Evolutionary conservation across 2,329 filamentous ascomycete genomes (phyloP), one percentile per base, ranked within the genome.

Genomic region (Microascus cirrosus): DNA sequence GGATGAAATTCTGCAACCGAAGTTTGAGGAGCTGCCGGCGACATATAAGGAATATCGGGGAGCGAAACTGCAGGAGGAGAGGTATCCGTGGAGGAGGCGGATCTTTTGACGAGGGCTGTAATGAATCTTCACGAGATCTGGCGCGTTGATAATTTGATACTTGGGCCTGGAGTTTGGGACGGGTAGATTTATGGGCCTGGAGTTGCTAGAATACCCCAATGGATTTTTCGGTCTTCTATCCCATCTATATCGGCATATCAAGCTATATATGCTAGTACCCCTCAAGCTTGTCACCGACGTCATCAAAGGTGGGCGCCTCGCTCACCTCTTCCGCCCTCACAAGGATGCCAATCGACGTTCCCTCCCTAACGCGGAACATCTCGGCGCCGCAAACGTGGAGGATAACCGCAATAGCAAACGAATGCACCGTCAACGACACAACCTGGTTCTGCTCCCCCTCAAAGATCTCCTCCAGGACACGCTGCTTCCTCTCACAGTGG

Each of bases 281-380:
- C 42, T 53, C 51, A n/a, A 58, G 51, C 51, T 28, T 58, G 13
- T 58, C 57, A 1, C 52, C 61, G 25, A 56, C 56, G 2, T 42
- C 56, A 15, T 57, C 59, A 1, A 45, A 53, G 11, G 45, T 50
- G 15, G 60, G 60, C 34, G 57, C 55, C 45, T 57, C 57, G 12
- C 53, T 56, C 39, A 61, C 60, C 53, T 59, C 35, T 18, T 55
- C 51, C 15, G 60, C 79, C 63, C 75, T 80, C 15, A 85, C 76
- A 1, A 85, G 67, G 7, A 85, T 68, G 0, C 81, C 82, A 34
- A 85, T 75, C 18, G 80, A 75, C 6, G 77, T 70, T 62, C 59
- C 83, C 76, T 62, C 82, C 76, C 61, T 70, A 63, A 63, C 83
- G 67, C 58, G 66, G 63, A 67, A 83, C 77, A 57, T 65, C 58